Evolutionary conservation across 495 filamentous ascomycete genomes (phyloP).

Genomic region (Penicillium fimorum): DNA sequence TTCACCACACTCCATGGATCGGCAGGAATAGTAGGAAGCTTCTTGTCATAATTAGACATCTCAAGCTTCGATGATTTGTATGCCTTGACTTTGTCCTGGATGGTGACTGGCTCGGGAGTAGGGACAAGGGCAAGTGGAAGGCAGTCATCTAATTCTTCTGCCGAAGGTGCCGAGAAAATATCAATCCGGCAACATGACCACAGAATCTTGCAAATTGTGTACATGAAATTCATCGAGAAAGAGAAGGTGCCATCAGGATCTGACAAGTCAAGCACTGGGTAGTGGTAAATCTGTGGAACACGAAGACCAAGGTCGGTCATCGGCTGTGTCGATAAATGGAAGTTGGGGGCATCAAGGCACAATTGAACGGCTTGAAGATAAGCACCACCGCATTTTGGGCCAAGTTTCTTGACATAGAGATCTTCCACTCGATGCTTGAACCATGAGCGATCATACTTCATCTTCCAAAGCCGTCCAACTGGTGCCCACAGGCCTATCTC

Average conservation of each 20-base stretch:
- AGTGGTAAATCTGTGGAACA: slow-evolving; percentile 47
- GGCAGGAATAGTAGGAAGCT: slow-evolving; percentile 23
- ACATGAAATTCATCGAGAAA: slow-evolving; percentile 50
- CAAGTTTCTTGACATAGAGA: slow-evolving; percentile 63
- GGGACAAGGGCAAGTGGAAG: slow-evolving; percentile 47
- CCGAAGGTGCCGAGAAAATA: slow-evolving; percentile 43
- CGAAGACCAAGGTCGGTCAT: slow-evolving; percentile 47
- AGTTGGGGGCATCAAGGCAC: slow-evolving; percentile 75
- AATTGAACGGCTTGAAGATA: slow-evolving; percentile 81
- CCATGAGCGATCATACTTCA: slow-evolving; percentile 61
- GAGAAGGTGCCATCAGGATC: slow-evolving; percentile 48
- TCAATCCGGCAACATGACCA: slow-evolving; percentile 49
- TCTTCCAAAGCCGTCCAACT: slow-evolving; percentile 64
- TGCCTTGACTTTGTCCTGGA: slow-evolving; percentile 23
- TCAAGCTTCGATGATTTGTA: slow-evolving; percentile 18
- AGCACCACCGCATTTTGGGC: slow-evolving; percentile 67
- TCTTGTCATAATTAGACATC: slow-evolving; percentile 22
- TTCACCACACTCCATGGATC: slow-evolving; percentile 27
- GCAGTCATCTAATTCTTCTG: slow-evolving; percentile 47
- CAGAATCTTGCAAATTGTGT: slow-evolving; percentile 45
- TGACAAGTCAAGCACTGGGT: slow-evolving; percentile 48
- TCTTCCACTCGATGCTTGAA: slow-evolving; percentile 63
- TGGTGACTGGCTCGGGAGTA: slow-evolving; percentile 32
- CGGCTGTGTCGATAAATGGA: slow-evolving; percentile 54
- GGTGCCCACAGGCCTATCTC: slow-evolving; percentile 91